phyloP scores from a whole-genome alignment of 176 grass and related monocot genomes.

The Puya raimondii region DNA sequence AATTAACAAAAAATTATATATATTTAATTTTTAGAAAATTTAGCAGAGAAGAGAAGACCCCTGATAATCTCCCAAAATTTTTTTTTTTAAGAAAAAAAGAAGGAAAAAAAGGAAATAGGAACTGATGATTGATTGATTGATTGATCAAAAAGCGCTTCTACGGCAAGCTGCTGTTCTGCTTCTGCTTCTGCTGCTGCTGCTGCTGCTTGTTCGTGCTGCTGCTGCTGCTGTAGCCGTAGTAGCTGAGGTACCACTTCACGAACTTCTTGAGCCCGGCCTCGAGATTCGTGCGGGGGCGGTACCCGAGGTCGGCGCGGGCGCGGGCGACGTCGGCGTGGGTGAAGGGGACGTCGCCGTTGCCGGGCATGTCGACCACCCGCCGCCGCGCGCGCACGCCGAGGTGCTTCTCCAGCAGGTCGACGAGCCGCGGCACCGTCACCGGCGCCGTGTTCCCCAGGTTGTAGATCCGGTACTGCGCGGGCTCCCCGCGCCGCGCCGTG shows the following conservation, averaged over 20 bases:
- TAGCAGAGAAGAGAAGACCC: too few relatives aligned
- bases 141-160: too few relatives aligned
- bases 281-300: constrained; percentile 45
- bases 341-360: constrained; percentile 62
- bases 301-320: constrained; percentile 39
- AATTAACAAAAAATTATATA: too few relatives aligned
- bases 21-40: too few relatives aligned
- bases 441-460: constrained; percentile 73
- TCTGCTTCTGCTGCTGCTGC: too few relatives aligned
- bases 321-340: constrained; percentile 67
- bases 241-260: constrained; percentile 66
- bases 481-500: constrained; percentile 44
- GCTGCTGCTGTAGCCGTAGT: constrained; percentile 44
- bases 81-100: too few relatives aligned
- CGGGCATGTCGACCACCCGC: constrained; percentile 65
- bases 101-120: too few relatives aligned
- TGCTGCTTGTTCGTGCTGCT: too few relatives aligned
- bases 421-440: constrained; percentile 45
- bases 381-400: constrained; percentile 38
- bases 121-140: too few relatives aligned
- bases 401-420: constrained; percentile 47
- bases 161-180: too few relatives aligned
- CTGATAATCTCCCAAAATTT: too few relatives aligned
- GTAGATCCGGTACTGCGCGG: constrained; percentile 58
- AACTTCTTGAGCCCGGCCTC: constrained; percentile 64